A percentile compares a stretch with the other conserved stretches of the same genome.
Evolutionary conservation across 306 rosid species (phyloP).

Genomic region (Fagus sylvatica): DNA sequence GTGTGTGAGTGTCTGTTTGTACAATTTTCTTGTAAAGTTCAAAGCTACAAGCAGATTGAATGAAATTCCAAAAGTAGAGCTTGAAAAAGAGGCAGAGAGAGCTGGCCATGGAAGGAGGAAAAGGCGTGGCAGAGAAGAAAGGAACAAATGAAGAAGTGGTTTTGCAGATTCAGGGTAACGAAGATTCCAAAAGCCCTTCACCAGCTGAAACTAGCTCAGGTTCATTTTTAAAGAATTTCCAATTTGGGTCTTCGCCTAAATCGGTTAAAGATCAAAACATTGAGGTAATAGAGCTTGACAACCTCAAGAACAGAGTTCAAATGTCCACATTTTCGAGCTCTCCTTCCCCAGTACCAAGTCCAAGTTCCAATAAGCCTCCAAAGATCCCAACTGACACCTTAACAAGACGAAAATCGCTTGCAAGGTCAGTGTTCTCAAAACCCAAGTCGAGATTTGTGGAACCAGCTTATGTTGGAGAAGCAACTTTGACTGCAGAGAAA

Average conservation of each 20-base stretch:
- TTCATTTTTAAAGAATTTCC: constrained; percentile 22
- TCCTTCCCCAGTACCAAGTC: constrained; percentile 32
- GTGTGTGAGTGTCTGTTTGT: no score
- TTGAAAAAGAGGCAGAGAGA: background rate
- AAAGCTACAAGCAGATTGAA: background rate
- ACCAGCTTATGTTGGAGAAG: constrained; percentile 35
- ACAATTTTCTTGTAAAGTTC: background rate
- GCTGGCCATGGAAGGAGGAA: constrained; percentile 35
- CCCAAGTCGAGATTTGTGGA: constrained; percentile 72
- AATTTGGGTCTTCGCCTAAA: constrained; percentile 31
- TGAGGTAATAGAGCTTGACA: constrained; percentile 37
- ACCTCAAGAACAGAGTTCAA: constrained; percentile 16
- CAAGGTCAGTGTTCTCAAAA: constrained; percentile 52
- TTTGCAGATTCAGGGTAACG: constrained; percentile 39
- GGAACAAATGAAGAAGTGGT: constrained; percentile 49
- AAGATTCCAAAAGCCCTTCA: constrained; percentile 11
- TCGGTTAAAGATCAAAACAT: constrained; percentile 22
- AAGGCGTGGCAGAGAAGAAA: constrained; percentile 39
- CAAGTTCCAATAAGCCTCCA: constrained; percentile 34
- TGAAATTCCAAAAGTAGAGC: background rate
- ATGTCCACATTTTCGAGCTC: constrained; percentile 22
- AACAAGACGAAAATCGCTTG: constrained; percentile 28
- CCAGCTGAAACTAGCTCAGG: constrained; percentile 14
- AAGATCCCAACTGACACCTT: constrained; percentile 31
- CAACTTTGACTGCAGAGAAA: constrained; percentile 31